Base-by-base conservation (phyloP, 495 filamentous ascomycete genomes). In the Chlorociboria aeruginascens region DNA sequence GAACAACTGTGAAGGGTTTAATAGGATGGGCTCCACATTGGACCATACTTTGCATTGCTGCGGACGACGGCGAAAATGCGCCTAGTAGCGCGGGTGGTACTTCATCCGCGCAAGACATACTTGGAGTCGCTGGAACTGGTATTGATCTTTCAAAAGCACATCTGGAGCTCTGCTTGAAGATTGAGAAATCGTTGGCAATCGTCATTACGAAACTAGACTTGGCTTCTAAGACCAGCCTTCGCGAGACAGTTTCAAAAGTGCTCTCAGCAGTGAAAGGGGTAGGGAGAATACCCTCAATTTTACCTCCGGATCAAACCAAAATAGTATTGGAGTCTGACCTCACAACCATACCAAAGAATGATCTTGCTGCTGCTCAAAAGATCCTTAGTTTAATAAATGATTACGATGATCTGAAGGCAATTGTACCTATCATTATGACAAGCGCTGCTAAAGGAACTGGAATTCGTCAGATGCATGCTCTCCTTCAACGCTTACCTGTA, bases 1-100 rank as follows among this genome's bases (percentile, higher is more conserved):
- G 90, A 48, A 96, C 93, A 1, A 89, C 83, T 4, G 68, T 97
- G 30, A 73, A 89, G 44, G 86, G 88, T 0, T 67, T 97, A n/a
- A 70, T 98, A 40, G 89, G 90, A 44, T 98, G 92, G 89, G 87
- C 86, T 16, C 92, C 92, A 16, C 89, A 98, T 25, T 95, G 89
- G 78, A 88, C 86, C 7, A 59, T 93, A 38, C 74, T 95, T 9
- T 93, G 93, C 56, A 80, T 96, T 47, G 79, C 89, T 16, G 88
- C 87, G 17, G 86, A 90, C 57, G 81, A 83, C 51, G 72, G 69
- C 29, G 76, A 81, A 33, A 63, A 58, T 42, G 54, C 55, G 12
- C 43, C 62, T 10, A 41, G 33, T 25, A 35, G 45, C 7, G 38
- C 57, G 16, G 69, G 68, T 0, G 57, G 63, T 17, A 68, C 68